Conservation (phyloP, 768 basidiomycete species). For the Postia placenta region DNA sequence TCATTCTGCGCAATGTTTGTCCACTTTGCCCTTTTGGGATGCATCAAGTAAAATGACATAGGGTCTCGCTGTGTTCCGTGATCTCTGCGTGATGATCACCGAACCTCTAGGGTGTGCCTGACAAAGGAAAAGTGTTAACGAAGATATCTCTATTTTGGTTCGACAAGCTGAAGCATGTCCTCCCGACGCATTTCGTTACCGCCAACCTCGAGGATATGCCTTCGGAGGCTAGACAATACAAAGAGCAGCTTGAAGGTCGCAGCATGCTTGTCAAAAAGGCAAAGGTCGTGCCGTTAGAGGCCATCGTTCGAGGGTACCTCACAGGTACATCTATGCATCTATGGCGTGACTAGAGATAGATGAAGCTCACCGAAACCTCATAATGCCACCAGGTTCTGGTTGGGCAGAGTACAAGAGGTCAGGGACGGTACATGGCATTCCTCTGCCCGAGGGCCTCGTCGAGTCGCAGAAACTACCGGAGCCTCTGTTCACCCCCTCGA, state of each 20-base stretch:
- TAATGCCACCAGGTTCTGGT: slow-evolving; percentile 80
- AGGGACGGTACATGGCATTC: slow-evolving; percentile 84
- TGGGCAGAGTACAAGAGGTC: slow-evolving; percentile 90
- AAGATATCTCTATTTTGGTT: slow-evolving; percentile 96
- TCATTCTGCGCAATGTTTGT: slow-evolving; percentile 88
- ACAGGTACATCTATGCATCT: slow-evolving; percentile 79
- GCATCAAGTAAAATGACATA: not conserved
- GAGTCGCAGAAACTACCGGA: slow-evolving; percentile 80
- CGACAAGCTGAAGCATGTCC: slow-evolving; percentile 65
- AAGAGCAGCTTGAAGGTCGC: slow-evolving; percentile 72
- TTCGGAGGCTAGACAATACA: slow-evolving; percentile 64
- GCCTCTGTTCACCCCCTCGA: slow-evolving; percentile 93
- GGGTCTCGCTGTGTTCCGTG: not conserved
- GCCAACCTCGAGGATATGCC: slow-evolving; percentile 79
- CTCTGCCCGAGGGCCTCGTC: slow-evolving; percentile 65
- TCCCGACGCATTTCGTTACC: slow-evolving; percentile 88
- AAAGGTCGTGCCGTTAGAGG: slow-evolving; percentile 85
- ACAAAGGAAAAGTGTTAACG: slow-evolving; percentile 88
- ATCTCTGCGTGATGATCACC: not conserved
- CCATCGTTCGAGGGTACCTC: slow-evolving; percentile 93
- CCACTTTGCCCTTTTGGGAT: not conserved
- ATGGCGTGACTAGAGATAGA: too few relatives aligned
- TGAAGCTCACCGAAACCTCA: too few relatives aligned
- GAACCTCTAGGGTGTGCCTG: slow-evolving; percentile 77
- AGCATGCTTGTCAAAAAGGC: slow-evolving; percentile 91